Percentiles rank a stretch among this genome's conserved stretches.
phyloP scores from a whole-genome alignment of 2,329 filamentous ascomycete genomes.

The Immersiporthe knoxdaviesiana region DNA sequence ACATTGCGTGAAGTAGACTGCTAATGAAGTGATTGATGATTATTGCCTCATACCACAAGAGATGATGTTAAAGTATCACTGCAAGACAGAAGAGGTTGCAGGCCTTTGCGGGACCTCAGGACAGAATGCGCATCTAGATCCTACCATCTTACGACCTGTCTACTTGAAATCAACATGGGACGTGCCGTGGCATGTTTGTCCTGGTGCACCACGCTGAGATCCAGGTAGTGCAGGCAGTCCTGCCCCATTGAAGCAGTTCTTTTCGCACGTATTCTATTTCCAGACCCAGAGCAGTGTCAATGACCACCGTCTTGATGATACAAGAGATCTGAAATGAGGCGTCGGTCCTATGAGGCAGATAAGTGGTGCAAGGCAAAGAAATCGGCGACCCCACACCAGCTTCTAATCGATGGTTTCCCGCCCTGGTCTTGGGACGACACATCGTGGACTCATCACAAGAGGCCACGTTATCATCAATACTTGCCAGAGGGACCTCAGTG shows the following conservation, averaged over 20 bases:
- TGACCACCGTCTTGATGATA: background rate
- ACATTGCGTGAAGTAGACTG: background rate
- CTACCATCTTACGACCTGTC: background rate
- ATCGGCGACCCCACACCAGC: too few relatives aligned
- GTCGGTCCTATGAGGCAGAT: background rate
- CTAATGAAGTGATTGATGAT: too few relatives aligned
- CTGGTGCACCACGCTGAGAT: background rate
- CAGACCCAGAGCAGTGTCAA: background rate
- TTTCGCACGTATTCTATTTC: background rate
- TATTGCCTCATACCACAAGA: too few relatives aligned
- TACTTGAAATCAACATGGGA: too few relatives aligned
- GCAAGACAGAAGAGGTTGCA: too few relatives aligned
- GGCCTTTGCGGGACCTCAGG: too few relatives aligned
- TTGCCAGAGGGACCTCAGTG: background rate
- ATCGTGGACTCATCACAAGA: background rate
- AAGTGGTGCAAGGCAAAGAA: background rate
- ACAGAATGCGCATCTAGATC: background rate
- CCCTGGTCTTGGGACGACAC: too few relatives aligned
- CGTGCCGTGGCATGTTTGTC: background rate
- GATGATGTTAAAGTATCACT: too few relatives aligned
- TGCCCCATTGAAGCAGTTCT: background rate
- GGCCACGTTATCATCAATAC: background rate
- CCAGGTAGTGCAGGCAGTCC: background rate
- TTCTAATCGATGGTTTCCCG: background rate
- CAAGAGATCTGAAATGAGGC: background rate